phyloP scores from a whole-genome alignment of 1,139 yeast genomes.

The Candida tropicalis region DNA sequence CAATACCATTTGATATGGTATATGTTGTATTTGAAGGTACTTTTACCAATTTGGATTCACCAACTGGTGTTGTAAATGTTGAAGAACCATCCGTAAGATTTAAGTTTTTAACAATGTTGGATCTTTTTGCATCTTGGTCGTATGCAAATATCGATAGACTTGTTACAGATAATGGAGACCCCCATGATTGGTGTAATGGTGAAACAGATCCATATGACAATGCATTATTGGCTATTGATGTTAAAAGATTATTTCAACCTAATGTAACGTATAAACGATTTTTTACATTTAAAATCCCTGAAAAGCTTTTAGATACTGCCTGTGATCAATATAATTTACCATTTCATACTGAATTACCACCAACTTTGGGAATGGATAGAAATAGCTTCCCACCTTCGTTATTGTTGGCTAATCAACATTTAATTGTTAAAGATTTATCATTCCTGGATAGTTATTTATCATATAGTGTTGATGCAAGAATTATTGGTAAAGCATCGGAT shows the following conservation, averaged over 20 bases:
- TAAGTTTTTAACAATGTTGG: constrained; percentile 47
- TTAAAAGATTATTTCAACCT: constrained; percentile 42
- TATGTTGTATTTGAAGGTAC: constrained; percentile 44
- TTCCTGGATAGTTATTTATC: constrained; percentile 42
- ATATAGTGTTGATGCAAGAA: constrained; percentile 45
- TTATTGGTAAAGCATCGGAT: constrained; percentile 46
- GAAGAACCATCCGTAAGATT: constrained; percentile 32
- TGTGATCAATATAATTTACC: constrained; percentile 41
- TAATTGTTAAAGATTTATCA: constrained; percentile 33
- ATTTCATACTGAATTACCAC: constrained; percentile 41
- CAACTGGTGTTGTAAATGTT: constrained; percentile 30
- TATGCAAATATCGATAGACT: constrained; percentile 49
- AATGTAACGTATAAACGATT: constrained; percentile 43
- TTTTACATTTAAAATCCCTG: constrained; percentile 47
- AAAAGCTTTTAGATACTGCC: constrained; percentile 42
- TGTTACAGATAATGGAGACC: constrained; percentile 49
- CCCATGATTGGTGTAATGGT: constrained; percentile 53
- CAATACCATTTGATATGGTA: constrained; percentile 45
- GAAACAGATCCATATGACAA: constrained; percentile 49
- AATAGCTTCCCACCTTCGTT: constrained; percentile 25
- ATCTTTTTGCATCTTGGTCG: constrained; percentile 50
- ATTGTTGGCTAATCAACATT: constrained; percentile 24
- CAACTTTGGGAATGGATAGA: constrained; percentile 40
- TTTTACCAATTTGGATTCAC: constrained; percentile 28
- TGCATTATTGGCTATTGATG: constrained; percentile 39